Percentiles rank a stretch among this genome's conserved stretches.
phyloP scores from a whole-genome alignment of 257 asterid genomes.

The Lavandula angustifolia region DNA sequence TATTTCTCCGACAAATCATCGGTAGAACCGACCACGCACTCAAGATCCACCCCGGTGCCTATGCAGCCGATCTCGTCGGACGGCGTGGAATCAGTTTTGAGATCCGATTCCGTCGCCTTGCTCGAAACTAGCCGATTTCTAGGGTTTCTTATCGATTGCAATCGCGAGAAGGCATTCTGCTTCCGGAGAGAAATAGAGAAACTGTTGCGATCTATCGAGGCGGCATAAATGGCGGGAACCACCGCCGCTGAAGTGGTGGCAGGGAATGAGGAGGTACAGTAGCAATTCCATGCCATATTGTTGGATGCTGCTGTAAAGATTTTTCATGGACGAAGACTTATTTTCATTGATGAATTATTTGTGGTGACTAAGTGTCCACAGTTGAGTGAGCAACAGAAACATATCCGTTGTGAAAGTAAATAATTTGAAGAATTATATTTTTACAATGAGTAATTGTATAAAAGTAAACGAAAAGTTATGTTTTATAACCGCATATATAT shows the following conservation, averaged over 20 bases:
- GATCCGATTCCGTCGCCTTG: constrained; percentile 52
- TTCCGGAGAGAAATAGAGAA: constrained; percentile 19
- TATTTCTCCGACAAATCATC: constrained; percentile 42
- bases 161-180: constrained; percentile 19
- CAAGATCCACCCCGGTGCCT: constrained; percentile 71
- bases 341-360: constrained; percentile 16
- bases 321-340: not conserved
- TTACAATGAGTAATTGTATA: no score
- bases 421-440: no score
- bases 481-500: no score
- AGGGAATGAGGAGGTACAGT: constrained; percentile 38
- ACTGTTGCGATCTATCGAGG: constrained; percentile 29
- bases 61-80: constrained; percentile 55
- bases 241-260: constrained; percentile 30
- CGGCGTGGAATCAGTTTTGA: constrained; percentile 35
- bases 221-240: constrained; percentile 36
- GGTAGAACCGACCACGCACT: constrained; percentile 46
- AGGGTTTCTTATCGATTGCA: constrained; percentile 24
- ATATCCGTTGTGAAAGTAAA: not conserved
- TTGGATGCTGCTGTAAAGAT: not conserved
- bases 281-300: constrained; percentile 54
- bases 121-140: constrained; percentile 22
- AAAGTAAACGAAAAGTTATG: no score
- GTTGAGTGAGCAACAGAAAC: constrained; percentile 26
- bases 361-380: constrained; percentile 35